Conservation (phyloP, 148 eudicot species). For the Diospyros lotus region DNA sequence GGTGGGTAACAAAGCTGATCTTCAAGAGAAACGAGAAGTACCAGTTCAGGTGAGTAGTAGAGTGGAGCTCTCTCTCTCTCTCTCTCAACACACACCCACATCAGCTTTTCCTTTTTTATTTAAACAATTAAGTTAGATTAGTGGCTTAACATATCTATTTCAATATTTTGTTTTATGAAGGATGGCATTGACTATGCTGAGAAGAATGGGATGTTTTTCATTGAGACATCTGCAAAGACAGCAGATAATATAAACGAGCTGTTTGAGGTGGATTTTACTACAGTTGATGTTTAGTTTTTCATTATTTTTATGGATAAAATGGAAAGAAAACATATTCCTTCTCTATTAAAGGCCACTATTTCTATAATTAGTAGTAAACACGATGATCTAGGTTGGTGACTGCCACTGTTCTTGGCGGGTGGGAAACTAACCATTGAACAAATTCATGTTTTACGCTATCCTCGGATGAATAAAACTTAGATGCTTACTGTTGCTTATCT, state of each 20-base stretch:
- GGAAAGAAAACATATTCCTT: background rate
- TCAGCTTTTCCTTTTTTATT: background rate
- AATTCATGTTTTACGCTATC: too few relatives aligned
- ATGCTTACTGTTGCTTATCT: too few relatives aligned
- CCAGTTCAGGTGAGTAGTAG: conserved; percentile 58
- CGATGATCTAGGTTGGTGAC: background rate
- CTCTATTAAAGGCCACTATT: background rate
- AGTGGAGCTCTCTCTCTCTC: background rate
- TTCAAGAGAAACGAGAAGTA: conserved; percentile 84
- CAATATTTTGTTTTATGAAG: conserved; percentile 30
- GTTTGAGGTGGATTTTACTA: conserved; percentile 58
- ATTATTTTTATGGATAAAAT: background rate
- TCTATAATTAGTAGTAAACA: background rate
- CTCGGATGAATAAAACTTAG: too few relatives aligned
- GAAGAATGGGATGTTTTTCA: conserved; percentile 95
- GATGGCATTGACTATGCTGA: conserved; percentile 82
- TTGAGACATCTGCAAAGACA: conserved; percentile 97
- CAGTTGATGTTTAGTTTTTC: background rate
- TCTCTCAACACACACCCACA: background rate
- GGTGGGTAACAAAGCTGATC: conserved; percentile 98
- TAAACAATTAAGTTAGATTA: background rate
- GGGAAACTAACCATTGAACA: too few relatives aligned
- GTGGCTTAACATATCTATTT: background rate
- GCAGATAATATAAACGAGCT: conserved; percentile 96
- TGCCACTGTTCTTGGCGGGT: background rate